Conservation (phyloP, 306 rosid genomes). For the Fragaria ananassa region DNA sequence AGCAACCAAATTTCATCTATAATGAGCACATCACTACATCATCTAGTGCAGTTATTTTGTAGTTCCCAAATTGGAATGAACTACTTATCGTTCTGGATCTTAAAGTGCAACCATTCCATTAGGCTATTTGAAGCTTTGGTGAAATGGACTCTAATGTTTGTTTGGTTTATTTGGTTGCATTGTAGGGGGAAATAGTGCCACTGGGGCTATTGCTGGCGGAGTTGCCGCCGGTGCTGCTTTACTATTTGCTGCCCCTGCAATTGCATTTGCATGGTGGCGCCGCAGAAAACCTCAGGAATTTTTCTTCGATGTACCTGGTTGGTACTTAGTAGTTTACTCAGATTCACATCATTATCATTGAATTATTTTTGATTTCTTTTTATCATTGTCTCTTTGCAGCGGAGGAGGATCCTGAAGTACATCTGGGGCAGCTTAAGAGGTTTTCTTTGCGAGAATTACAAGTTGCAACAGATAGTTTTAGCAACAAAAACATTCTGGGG, state of each 20-base stretch:
- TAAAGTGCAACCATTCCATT: slow-evolving; percentile 1
- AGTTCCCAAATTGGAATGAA: slow-evolving; percentile 1
- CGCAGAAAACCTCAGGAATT: slow-evolving; percentile 94
- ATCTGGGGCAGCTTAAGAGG: slow-evolving; percentile 96
- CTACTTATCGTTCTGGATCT: slow-evolving; percentile 9
- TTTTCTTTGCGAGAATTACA: slow-evolving; percentile 91
- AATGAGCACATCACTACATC: neutral
- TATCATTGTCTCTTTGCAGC: slow-evolving; percentile 47
- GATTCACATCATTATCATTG: slow-evolving; percentile 11
- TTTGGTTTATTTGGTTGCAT: slow-evolving; percentile 16
- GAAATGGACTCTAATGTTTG: slow-evolving; percentile 8
- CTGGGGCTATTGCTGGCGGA: slow-evolving; percentile 98
- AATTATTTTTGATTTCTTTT: slow-evolving; percentile 24
- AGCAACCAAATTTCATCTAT: slow-evolving; percentile 11
- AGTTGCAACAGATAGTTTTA: slow-evolving; percentile 93
- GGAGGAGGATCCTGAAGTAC: slow-evolving; percentile 99
- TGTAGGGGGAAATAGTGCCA: slow-evolving; percentile 82
- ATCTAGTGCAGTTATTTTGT: neutral
- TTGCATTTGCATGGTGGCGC: slow-evolving; percentile 99
- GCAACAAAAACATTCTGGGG: slow-evolving; percentile 95
- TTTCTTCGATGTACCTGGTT: slow-evolving; percentile 99
- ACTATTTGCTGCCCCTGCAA: slow-evolving; percentile 96
- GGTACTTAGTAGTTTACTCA: slow-evolving; percentile 19
- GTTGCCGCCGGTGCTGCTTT: slow-evolving; percentile 99
- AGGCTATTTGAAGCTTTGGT: neutral